Conservation (phyloP, 371 early-diverging fungal species). For the Mortierella sp. region DNA sequence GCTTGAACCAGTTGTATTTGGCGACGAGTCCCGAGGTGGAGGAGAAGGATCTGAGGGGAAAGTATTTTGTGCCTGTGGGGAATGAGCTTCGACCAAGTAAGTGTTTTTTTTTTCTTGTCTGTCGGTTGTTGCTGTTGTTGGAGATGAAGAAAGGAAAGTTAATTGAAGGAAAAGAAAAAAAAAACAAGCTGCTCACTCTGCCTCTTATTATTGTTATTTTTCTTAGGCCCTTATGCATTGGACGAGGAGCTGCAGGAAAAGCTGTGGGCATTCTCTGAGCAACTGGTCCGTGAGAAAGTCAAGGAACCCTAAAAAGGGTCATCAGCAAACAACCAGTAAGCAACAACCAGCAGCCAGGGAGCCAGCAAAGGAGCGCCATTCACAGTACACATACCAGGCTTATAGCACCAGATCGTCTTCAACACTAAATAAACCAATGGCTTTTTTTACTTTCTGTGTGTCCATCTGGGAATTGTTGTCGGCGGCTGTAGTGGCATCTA, state of each 20-base stretch:
- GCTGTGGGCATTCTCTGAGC: slow-evolving; percentile 44
- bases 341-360: no score
- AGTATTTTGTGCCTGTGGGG: slow-evolving; percentile 49
- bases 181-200: background rate
- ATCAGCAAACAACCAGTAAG: no score
- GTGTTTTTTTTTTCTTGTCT: background rate
- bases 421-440: no score
- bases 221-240: background rate
- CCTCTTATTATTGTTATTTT: slow-evolving; percentile 11
- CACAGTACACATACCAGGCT: no score
- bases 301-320: slow-evolving; percentile 14
- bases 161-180: background rate
- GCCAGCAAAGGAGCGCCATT: no score
- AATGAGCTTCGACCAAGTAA: slow-evolving; percentile 48
- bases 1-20: slow-evolving; percentile 72
- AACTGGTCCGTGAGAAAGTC: slow-evolving; percentile 30
- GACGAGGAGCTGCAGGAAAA: slow-evolving; percentile 46
- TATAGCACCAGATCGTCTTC: no score
- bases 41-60: slow-evolving; percentile 35
- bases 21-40: slow-evolving; percentile 69
- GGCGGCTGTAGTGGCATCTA: no score
- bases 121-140: background rate
- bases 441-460: no score
- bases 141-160: background rate
- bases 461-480: no score